phyloP scores from a whole-genome alignment of 78 protist genomes.

The Diacronema lutheri region DNA sequence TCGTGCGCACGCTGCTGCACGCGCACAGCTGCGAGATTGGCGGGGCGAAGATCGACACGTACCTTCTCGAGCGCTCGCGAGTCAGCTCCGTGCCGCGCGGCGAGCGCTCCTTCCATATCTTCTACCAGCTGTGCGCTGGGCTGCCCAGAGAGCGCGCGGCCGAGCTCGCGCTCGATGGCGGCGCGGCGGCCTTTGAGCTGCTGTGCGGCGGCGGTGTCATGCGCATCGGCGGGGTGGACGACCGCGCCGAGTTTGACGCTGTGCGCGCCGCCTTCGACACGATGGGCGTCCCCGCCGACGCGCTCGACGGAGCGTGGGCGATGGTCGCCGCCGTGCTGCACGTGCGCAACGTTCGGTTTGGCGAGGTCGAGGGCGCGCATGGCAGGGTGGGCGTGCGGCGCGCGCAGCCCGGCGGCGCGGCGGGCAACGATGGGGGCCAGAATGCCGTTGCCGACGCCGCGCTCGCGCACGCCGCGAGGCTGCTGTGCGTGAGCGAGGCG shows the following conservation, averaged over 20 bases:
- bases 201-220: not conserved
- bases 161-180: not conserved
- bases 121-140: slow-evolving; percentile 71
- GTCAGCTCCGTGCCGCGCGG: not conserved
- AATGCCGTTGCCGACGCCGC: not conserved
- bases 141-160: too few species aligned
- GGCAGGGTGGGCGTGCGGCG: not conserved
- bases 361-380: not conserved
- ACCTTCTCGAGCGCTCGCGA: not conserved
- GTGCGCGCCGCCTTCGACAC: not conserved
- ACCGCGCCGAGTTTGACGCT: not conserved
- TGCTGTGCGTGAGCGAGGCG: not conserved
- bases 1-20: too few species aligned
- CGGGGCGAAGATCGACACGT: not conserved
- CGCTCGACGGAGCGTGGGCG: not conserved
- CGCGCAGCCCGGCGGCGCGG: not conserved
- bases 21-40: not conserved
- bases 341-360: not conserved
- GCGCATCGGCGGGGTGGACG: not conserved
- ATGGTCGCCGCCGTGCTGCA: not conserved
- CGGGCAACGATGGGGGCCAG: not conserved
- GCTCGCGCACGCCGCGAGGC: not conserved
- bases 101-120: slow-evolving; percentile 90
- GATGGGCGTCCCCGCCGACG: too few species aligned
- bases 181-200: not conserved